Evolutionary conservation across 768 basidiomycete species (phyloP).

Genomic region (Leucocoprinus birnbaumii): DNA sequence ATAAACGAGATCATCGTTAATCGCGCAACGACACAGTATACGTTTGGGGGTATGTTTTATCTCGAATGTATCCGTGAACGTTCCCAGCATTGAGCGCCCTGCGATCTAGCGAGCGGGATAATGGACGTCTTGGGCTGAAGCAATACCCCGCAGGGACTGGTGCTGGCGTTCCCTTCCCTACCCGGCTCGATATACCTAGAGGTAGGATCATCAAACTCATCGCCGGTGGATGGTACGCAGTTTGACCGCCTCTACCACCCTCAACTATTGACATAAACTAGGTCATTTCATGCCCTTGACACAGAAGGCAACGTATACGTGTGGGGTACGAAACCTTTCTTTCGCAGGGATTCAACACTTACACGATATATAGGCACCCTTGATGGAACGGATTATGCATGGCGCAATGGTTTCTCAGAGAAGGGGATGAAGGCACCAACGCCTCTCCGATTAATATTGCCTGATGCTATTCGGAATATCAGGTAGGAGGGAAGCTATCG

Average conservation of each 20-base stretch:
- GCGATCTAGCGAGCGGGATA: constrained; percentile 47
- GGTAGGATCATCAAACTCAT: constrained; percentile 67
- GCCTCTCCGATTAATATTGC: constrained; percentile 61
- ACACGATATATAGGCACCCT: constrained; percentile 48
- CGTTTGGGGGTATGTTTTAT: constrained; percentile 45
- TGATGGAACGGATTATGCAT: constrained; percentile 38
- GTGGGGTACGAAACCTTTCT: constrained; percentile 60
- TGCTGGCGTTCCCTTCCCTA: constrained; percentile 58
- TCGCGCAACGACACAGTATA: constrained; percentile 30
- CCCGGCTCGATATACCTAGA: constrained; percentile 55
- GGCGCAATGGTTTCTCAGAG: constrained; percentile 55
- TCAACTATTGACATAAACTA: no score
- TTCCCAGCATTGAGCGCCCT: background rate
- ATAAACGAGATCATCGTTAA: background rate
- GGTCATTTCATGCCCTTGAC: constrained; percentile 88
- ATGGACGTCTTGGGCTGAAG: constrained; percentile 62
- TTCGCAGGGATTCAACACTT: background rate
- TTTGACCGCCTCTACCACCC: background rate
- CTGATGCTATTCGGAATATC: constrained; percentile 55
- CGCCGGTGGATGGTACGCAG: constrained; percentile 82
- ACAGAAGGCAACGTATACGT: constrained; percentile 67
- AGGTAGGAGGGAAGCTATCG: no score
- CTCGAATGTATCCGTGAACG: background rate
- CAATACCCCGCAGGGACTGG: constrained; percentile 28
- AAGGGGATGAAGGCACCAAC: constrained; percentile 43